A percentile compares a stretch with the other conserved stretches of the same genome.
These are phyloP conservation scores for Carex cristatella DNA, from an alignment of 176 grass and related monocot genomes.

Conservation along the genomic window DNA sequence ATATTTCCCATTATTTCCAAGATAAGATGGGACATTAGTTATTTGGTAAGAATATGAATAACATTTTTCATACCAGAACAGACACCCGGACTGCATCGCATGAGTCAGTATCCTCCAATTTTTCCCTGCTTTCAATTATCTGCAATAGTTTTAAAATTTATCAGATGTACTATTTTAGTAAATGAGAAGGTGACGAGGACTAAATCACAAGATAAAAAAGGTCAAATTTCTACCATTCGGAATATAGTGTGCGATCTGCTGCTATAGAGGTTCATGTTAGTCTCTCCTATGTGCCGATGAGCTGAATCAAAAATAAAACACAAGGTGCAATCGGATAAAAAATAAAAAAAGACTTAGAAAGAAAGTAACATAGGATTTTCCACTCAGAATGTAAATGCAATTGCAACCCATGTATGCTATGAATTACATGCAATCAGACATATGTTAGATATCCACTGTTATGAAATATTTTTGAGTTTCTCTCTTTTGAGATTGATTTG, in stretches of 20 bases:
- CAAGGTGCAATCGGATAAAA: not conserved
- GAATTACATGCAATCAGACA: not conserved
- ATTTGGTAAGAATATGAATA: not conserved
- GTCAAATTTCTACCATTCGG: slow-evolving; percentile 57
- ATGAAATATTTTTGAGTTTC: no score
- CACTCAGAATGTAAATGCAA: slow-evolving; percentile 6
- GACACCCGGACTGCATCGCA: slow-evolving; percentile 93
- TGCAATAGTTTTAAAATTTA: slow-evolving; percentile 24
- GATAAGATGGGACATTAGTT: not conserved
- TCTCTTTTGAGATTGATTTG: not conserved
- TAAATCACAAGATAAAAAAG: not conserved
- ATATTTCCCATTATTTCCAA: not conserved
- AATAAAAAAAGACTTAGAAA: not conserved
- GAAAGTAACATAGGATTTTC: not conserved
- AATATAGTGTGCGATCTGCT: slow-evolving; percentile 98
- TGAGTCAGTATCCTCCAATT: slow-evolving; percentile 52
- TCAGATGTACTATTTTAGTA: not conserved
- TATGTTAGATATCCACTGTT: no score
- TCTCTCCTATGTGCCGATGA: slow-evolving; percentile 91
- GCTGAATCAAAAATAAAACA: slow-evolving; percentile 40
- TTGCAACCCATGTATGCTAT: not conserved
- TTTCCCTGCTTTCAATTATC: slow-evolving; percentile 89
- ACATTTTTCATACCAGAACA: slow-evolving; percentile 45
- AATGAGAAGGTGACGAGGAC: not conserved
- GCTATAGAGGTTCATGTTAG: slow-evolving; percentile 95